Conservation (phyloP, 2,329 filamentous ascomycete species). For the Fusarium equiseti region DNA sequence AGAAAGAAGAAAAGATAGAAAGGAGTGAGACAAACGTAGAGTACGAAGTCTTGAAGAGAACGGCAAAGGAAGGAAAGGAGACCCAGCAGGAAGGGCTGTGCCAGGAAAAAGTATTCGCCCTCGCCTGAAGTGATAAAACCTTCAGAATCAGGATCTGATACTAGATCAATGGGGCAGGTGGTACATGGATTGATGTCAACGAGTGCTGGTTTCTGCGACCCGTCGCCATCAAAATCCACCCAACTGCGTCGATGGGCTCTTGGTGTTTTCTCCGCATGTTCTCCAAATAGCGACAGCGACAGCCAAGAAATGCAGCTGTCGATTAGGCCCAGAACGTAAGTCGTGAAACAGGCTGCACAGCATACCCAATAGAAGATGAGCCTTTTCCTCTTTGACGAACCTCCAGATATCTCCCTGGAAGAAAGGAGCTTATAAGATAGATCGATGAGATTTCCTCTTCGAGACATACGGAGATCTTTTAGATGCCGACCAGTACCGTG, state of each 20-base stretch:
- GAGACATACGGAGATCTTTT: too few species aligned
- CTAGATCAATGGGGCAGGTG: not conserved
- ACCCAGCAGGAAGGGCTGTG: not conserved
- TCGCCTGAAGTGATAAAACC: too few species aligned
- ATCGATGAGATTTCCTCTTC: too few species aligned
- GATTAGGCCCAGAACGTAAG: not conserved
- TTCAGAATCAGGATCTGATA: too few species aligned
- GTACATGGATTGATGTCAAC: not conserved
- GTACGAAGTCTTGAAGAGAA: not conserved
- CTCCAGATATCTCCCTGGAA: too few species aligned
- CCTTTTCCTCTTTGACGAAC: too few species aligned
- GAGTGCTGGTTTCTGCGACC: not conserved
- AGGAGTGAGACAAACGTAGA: not conserved
- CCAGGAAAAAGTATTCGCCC: too few species aligned
- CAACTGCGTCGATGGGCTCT: not conserved
- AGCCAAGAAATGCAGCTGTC: not conserved
- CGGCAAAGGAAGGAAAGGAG: not conserved
- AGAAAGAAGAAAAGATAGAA: not conserved
- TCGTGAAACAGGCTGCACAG: not conserved
- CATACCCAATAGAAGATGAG: too few species aligned
- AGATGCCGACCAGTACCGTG: too few species aligned
- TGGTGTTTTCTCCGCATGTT: not conserved
- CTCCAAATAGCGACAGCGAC: not conserved
- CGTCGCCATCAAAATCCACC: not conserved
- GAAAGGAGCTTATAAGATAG: too few species aligned